Conservation (phyloP, 768 basidiomycete genomes). For the Boletus vinaceobasis region DNA sequence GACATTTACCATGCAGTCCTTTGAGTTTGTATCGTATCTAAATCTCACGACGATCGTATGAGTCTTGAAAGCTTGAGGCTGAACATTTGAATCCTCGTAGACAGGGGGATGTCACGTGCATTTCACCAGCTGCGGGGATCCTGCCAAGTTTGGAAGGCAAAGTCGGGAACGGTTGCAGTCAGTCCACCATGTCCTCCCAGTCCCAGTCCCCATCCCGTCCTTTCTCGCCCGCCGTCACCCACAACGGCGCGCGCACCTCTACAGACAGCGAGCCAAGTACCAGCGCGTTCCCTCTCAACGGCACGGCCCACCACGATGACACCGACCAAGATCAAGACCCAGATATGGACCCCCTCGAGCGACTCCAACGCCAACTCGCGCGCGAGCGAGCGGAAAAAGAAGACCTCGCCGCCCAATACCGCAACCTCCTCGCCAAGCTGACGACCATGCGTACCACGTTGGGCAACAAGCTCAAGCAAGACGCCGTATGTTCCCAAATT, state of each 20-base stretch:
- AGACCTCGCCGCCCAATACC: constrained; percentile 79
- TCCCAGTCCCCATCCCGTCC: constrained; percentile 33
- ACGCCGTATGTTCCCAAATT: constrained; percentile 66
- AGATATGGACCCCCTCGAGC: constrained; percentile 47
- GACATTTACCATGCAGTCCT: too few relatives aligned
- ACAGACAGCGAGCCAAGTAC: constrained; percentile 40
- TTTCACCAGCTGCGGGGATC: not conserved
- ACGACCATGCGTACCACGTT: constrained; percentile 91
- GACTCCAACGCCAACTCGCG: constrained; percentile 72
- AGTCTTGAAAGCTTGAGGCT: too few relatives aligned
- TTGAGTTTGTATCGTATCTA: too few relatives aligned
- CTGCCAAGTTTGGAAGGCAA: constrained; percentile 8
- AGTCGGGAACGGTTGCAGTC: not conserved
- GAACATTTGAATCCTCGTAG: too few relatives aligned
- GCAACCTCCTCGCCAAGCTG: constrained; percentile 79
- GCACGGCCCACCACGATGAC: constrained; percentile 34
- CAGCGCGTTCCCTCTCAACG: constrained; percentile 29
- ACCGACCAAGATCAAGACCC: constrained; percentile 42
- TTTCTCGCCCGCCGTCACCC: constrained; percentile 24
- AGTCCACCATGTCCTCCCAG: constrained; percentile 16
- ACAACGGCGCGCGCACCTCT: constrained; percentile 35
- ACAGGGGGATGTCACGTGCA: not conserved
- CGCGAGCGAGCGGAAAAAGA: constrained; percentile 84
- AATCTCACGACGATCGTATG: too few relatives aligned
- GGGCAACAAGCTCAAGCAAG: constrained; percentile 92